phyloP scores from a whole-genome alignment of 495 filamentous ascomycete species.

The Aspergillus ostianus region DNA sequence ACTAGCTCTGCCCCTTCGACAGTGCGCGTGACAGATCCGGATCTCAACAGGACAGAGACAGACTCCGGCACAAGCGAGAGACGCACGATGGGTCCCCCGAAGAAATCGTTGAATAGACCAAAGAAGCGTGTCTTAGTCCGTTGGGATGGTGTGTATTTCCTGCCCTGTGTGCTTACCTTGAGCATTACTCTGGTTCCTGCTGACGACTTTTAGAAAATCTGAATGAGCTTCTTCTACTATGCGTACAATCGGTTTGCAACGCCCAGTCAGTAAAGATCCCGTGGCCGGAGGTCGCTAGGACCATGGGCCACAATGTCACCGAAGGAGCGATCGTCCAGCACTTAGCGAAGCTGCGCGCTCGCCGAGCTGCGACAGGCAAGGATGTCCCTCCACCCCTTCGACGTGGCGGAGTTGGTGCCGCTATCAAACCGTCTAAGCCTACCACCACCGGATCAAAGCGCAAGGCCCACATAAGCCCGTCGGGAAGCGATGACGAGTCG shows the following conservation, averaged over 20 bases:
- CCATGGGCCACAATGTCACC: slow-evolving; percentile 35
- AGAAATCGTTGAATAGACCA: slow-evolving; percentile 23
- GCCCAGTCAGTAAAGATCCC: slow-evolving; percentile 34
- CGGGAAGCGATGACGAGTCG: slow-evolving; percentile 5
- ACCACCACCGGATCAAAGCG: neutral
- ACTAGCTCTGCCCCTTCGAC: neutral
- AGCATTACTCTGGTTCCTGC: neutral
- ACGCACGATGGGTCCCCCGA: slow-evolving; percentile 12
- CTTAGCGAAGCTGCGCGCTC: slow-evolving; percentile 42
- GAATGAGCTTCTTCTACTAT: slow-evolving; percentile 42
- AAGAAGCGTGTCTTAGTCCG: slow-evolving; percentile 41
- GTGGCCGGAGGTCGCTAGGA: slow-evolving; percentile 35
- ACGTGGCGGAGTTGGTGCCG: slow-evolving; percentile 22
- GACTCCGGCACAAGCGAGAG: neutral
- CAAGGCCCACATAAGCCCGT: neutral
- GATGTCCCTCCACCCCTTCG: slow-evolving; percentile 41
- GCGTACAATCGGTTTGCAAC: slow-evolving; percentile 45
- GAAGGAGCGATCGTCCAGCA: slow-evolving; percentile 51
- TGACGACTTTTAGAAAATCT: slow-evolving; percentile 30
- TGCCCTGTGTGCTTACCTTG: neutral
- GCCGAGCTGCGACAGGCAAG: slow-evolving; percentile 29
- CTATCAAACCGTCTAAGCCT: slow-evolving; percentile 3
- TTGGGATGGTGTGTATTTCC: slow-evolving; percentile 41
- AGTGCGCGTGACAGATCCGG: too few relatives aligned
- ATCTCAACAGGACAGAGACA: slow-evolving; percentile 8